These are phyloP conservation scores for Auriscalpium vulgare DNA, from an alignment of 768 basidiomycete genomes.

Conservation along the genomic window DNA sequence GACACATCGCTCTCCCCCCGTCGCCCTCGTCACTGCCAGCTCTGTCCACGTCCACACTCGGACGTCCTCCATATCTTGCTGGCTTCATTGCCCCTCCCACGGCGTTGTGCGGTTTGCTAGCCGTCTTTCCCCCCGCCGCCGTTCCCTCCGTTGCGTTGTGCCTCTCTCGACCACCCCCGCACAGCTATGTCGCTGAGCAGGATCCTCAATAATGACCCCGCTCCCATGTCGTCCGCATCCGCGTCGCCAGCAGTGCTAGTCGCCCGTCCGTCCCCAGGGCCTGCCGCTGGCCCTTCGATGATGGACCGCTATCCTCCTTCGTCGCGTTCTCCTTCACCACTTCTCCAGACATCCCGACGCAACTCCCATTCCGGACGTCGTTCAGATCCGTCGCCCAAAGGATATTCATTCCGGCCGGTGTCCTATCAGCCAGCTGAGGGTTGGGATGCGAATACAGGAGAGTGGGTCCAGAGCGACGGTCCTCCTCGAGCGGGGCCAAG, in stretches of 20 bases:
- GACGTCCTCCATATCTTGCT: neutral
- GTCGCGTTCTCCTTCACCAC: constrained; percentile 9
- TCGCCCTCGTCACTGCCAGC: neutral
- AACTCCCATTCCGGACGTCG: constrained; percentile 18
- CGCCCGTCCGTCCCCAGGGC: constrained; percentile 16
- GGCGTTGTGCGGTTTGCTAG: neutral
- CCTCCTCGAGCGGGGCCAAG: constrained; percentile 28
- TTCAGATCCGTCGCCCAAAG: constrained; percentile 24
- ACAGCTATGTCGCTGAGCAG: constrained; percentile 18
- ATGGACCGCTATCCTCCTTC: constrained; percentile 8
- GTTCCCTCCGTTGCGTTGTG: neutral
- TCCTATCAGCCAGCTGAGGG: constrained; percentile 31
- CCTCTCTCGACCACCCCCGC: neutral
- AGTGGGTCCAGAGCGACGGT: constrained; percentile 30
- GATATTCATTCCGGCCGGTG: constrained; percentile 30
- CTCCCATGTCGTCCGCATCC: constrained; percentile 17
- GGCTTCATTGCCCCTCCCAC: constrained; percentile 9
- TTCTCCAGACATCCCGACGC: constrained; percentile 12
- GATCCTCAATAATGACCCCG: constrained; percentile 42
- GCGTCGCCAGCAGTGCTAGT: constrained; percentile 28
- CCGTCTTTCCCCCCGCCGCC: neutral
- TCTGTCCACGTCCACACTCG: neutral
- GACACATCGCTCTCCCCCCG: neutral
- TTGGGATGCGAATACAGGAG: constrained; percentile 31
- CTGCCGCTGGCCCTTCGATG: constrained; percentile 19